Evolutionary conservation across 768 basidiomycete species (phyloP), one percentile per base, ranked within the genome.

Genomic region (Heimioporus sp.): DNA sequence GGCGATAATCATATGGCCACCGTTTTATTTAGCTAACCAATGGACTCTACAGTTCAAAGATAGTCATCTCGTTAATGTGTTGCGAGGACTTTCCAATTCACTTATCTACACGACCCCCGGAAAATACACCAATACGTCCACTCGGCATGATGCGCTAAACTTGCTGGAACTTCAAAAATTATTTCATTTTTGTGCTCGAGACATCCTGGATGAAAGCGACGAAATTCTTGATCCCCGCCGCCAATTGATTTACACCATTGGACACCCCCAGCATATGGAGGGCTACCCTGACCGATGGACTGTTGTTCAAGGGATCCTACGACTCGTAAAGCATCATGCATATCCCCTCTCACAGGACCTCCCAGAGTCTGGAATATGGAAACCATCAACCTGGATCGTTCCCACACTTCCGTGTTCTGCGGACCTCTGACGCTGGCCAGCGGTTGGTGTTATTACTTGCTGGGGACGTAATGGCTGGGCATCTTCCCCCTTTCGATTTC

Each of bases 171-270:
- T 50, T 48, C 57, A 59, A 37, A 43, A 34, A 10, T 63, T 54
- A 54, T 46, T 63, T 15, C 37, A 63, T 38, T 52, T 24, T 8
- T 37, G 52, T 12, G 19, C 19, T 20, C 54, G 54, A 7, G 61
- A 63, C 42, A 50, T 62, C 10, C 39, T 62, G 1, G 61, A 62
- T n/a, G 61, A 62, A 34, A 57, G 61, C 17, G 61, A 62, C 37
- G 61, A 53, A n/a, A 46, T 51, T 28, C 56, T 71, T 60, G 7
- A 39, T n/a, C 17, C 38, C 38, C 38, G 38, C 4, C 20, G 17
- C n/a, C 44, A 45, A 5, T 21, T 45, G 10, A 45, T 35, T 12
- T 45, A 45, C 13, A 45, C 44, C 5, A 16, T 35, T 6, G 44
- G 44, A 10, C 44, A 11, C 19, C 11, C 32, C 7, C 44, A 35